Base-by-base conservation (phyloP, 1,284 basidiomycete species). In the Abortiporus biennis region DNA sequence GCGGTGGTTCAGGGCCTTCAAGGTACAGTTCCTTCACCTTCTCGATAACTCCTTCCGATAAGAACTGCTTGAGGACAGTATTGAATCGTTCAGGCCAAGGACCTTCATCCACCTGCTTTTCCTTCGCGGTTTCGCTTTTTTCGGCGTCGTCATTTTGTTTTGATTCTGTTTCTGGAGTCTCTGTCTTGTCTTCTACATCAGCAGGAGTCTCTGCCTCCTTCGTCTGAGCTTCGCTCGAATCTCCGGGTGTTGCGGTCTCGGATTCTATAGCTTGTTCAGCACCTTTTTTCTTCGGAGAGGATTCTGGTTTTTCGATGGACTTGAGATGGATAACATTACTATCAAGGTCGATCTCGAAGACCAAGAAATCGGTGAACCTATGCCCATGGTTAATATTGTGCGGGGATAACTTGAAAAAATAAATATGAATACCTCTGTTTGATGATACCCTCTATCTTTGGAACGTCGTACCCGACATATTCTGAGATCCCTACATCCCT, bases 341-440 rank as follows among this genome's bases (percentile, higher is more conserved):
- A 49, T 88, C 80, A 43, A 82, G 72, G 52, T 89, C 80, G 33
- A 97, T 83, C 65, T 97, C 93, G 56, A 78, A 86, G 20, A 97
- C 93, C 49, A 96, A 57, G 59, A 97, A 97, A 64, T 97, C 93
- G 29, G 92, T 93, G 61, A 96, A 96, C 54, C 93, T 95, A n/a
- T 15, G 11, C 49, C 27, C 8, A n/a, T 8, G n/a, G 27, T 8
- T 29, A 8, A 9, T 9, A 29, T 29, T 8, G n/a, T n/a, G 27
- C 27, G n/a, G n/a, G 49, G 16, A 43, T 21, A 38, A 31, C 38
- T 32, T 23, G 36, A 36, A 22, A 38, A 38, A 42, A 3, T 4
- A 29, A 15, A 22, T 27, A 8, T 4, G 51, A 71, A 47, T 47
- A 92, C 92, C 92, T 74, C 65, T 96, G 92, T 65, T 97, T 97